Evolutionary conservation across 2,329 filamentous ascomycete genomes (phyloP).

Genomic region (Alternaria arbusti): DNA sequence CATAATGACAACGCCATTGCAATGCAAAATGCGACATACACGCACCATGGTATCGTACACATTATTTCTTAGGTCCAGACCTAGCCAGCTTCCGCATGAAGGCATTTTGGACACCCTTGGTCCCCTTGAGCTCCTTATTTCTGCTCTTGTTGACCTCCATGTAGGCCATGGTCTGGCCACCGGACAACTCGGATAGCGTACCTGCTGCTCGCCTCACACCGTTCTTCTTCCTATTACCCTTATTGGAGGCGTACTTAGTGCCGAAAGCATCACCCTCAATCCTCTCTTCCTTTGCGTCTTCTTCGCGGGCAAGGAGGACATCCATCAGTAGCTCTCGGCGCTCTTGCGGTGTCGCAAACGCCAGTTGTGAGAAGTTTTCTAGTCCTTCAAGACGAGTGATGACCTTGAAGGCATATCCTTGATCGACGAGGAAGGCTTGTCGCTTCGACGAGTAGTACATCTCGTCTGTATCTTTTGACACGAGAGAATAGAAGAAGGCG

Average conservation of each 20-base stretch:
- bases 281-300: constrained; percentile 71
- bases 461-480: constrained; percentile 96
- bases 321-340: constrained; percentile 86
- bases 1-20: not conserved
- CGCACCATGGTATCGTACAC: not conserved
- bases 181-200: constrained; percentile 82
- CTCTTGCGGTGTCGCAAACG: constrained; percentile 79
- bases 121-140: constrained; percentile 54
- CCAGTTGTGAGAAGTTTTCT: constrained; percentile 79
- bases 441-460: constrained; percentile 98
- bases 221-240: constrained; percentile 60
- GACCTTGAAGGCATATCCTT: constrained; percentile 98
- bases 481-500: constrained; percentile 97
- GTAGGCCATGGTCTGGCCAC: constrained; percentile 96
- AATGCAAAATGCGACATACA: not conserved
- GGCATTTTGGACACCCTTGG: constrained; percentile 48
- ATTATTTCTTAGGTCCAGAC: constrained; percentile 14
- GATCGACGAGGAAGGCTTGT: constrained; percentile 95
- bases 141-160: constrained; percentile 56
- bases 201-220: constrained; percentile 80
- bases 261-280: constrained; percentile 72
- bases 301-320: constrained; percentile 86
- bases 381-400: constrained; percentile 95
- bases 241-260: constrained; percentile 48
- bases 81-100: constrained; percentile 54